phyloP scores from a whole-genome alignment of 805 yeast genomes.

The Scheffersomyces ergatensis region DNA sequence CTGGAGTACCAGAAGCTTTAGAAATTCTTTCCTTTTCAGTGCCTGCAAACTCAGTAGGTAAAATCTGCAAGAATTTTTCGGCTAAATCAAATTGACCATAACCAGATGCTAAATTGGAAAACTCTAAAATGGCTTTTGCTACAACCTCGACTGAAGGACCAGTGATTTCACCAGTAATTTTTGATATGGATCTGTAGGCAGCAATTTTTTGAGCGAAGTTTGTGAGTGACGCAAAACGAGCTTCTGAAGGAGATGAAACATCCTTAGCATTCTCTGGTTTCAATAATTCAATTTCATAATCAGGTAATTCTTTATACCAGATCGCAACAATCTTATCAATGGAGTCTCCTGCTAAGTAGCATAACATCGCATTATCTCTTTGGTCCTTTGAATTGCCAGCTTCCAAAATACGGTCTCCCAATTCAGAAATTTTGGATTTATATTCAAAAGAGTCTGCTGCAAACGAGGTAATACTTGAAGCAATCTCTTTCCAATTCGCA shows the following conservation, averaged over 20 bases:
- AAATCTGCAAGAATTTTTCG: constrained; percentile 57
- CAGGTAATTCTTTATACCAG: constrained; percentile 75
- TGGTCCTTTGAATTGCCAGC: constrained; percentile 21
- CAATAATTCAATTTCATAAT: constrained; percentile 41
- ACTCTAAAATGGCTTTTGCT: constrained; percentile 71
- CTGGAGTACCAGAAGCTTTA: constrained; percentile 51
- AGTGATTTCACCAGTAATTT: constrained; percentile 29
- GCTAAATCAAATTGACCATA: constrained; percentile 86
- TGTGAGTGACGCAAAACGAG: constrained; percentile 77
- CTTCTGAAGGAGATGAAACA: constrained; percentile 67
- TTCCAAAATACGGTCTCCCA: constrained; percentile 74
- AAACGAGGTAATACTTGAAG: constrained; percentile 64
- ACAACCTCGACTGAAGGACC: constrained; percentile 48
- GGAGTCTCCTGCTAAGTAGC: constrained; percentile 79
- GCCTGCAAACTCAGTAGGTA: constrained; percentile 74
- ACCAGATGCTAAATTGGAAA: constrained; percentile 73
- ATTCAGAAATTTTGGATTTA: constrained; percentile 52
- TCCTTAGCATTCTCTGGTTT: constrained; percentile 35
- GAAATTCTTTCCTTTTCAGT: constrained; percentile 75
- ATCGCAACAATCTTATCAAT: constrained; percentile 73
- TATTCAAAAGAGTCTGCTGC: constrained; percentile 46
- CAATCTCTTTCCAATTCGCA: constrained; percentile 78
- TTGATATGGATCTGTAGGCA: constrained; percentile 59
- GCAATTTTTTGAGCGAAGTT: constrained; percentile 82
- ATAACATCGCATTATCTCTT: constrained; percentile 72